Percentiles rank a stretch among this genome's conserved stretches.
Evolutionary conservation across 2,329 filamentous ascomycete species (phyloP).

Genomic region (Curvularia sp.): DNA sequence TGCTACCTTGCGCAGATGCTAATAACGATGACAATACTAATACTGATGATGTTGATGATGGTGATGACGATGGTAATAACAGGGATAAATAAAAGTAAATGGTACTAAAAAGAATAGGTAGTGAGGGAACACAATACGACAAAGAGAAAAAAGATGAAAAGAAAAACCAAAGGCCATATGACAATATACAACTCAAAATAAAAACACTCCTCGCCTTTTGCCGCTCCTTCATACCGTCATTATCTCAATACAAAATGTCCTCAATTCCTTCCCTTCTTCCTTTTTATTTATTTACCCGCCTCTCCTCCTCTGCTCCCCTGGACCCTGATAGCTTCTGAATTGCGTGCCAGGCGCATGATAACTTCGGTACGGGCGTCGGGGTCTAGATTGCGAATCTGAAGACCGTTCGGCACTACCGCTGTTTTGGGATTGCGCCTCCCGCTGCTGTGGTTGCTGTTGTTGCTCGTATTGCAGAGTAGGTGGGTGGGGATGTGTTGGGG

Average conservation of each 20-base stretch:
- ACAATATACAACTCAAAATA: not conserved
- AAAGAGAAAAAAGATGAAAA: not conserved
- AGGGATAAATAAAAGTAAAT: too few species aligned
- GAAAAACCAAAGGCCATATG: not conserved
- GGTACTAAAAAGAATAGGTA: too few species aligned
- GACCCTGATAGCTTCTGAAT: slow-evolving; percentile 45
- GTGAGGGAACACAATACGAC: too few species aligned
- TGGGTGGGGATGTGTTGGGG: slow-evolving; percentile 32
- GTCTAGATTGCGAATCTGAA: slow-evolving; percentile 36
- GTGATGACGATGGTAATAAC: too few species aligned
- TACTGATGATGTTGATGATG: too few species aligned
- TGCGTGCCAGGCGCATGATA: slow-evolving; percentile 47
- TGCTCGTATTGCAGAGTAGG: slow-evolving; percentile 34
- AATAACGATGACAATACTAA: too few species aligned
- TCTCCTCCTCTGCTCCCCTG: slow-evolving; percentile 34
- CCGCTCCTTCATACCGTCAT: not conserved
- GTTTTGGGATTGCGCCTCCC: slow-evolving; percentile 23
- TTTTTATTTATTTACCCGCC: slow-evolving; percentile 23
- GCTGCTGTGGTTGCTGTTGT: slow-evolving; percentile 25
- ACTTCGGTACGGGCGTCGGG: slow-evolving; percentile 40
- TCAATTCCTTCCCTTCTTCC: not conserved
- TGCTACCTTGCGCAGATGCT: too few species aligned
- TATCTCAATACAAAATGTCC: not conserved
- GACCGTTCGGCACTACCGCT: slow-evolving; percentile 6
- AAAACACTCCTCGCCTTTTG: not conserved